phyloP scores from a whole-genome alignment of 441 rosid genomes.

The Adansonia madagascariensis region DNA sequence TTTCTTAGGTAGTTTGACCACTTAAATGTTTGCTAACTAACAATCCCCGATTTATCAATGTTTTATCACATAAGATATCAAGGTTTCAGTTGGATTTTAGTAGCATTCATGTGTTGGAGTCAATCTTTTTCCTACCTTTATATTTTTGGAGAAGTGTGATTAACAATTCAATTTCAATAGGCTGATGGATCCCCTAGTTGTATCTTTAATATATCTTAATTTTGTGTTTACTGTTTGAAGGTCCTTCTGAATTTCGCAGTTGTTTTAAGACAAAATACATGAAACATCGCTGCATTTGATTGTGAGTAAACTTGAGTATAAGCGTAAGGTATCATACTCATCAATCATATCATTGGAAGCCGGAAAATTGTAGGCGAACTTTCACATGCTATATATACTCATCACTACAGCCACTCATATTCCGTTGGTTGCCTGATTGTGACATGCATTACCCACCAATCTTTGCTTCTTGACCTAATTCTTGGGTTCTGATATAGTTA shows the following conservation, averaged over 20 bases:
- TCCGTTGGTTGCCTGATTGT: constrained; percentile 29
- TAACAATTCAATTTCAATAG: too few species aligned
- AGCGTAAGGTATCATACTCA: neutral
- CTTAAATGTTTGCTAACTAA: neutral
- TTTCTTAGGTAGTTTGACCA: neutral
- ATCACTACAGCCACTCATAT: constrained; percentile 13
- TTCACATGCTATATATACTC: constrained; percentile 12
- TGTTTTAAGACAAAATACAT: neutral
- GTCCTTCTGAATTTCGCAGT: neutral
- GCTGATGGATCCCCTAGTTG: too few species aligned
- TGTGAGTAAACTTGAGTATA: too few species aligned
- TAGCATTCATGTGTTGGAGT: neutral
- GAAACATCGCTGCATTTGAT: neutral
- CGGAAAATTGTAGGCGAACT: neutral
- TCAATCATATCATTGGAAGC: constrained; percentile 22
- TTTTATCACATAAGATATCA: neutral
- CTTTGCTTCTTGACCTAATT: constrained; percentile 31
- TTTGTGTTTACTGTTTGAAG: neutral
- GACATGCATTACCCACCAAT: constrained; percentile 21
- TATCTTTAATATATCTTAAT: neutral
- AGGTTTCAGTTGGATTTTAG: neutral
- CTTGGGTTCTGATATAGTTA: constrained; percentile 21
- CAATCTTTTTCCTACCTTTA: too few species aligned
- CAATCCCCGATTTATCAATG: neutral
- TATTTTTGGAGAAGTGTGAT: too few species aligned